Conservation (phyloP, 352 stramenopile species). For the Nothophytophthora sp. region DNA sequence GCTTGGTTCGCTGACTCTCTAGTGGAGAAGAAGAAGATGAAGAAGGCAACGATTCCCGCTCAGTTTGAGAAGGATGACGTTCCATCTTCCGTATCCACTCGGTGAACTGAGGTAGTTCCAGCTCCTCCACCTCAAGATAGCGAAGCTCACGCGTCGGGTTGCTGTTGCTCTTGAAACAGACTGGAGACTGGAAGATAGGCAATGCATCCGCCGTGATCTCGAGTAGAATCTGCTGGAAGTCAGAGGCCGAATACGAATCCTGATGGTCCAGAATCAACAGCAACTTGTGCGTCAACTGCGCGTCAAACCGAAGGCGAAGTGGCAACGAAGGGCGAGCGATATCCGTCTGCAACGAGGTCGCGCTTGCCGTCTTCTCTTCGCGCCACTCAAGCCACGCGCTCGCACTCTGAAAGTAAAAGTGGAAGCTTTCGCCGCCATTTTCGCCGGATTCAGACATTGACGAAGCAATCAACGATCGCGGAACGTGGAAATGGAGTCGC, state of each 20-base stretch:
- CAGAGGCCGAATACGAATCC: constrained; percentile 19
- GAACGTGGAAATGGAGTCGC: constrained; percentile 24
- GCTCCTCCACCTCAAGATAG: constrained; percentile 53
- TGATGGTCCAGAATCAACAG: constrained; percentile 34
- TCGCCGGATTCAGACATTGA: neutral
- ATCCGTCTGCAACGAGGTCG: neutral
- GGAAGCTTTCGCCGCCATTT: constrained; percentile 9
- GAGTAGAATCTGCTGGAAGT: constrained; percentile 32
- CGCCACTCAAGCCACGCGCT: constrained; percentile 42
- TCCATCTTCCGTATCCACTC: constrained; percentile 42
- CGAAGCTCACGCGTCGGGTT: constrained; percentile 8
- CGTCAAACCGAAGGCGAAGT: constrained; percentile 40
- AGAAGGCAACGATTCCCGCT: constrained; percentile 21
- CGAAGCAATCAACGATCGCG: constrained; percentile 2
- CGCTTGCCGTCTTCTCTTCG: neutral
- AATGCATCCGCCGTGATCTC: constrained; percentile 36
- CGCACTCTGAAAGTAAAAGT: constrained; percentile 43
- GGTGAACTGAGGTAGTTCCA: constrained; percentile 47
- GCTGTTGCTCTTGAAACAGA: constrained; percentile 17
- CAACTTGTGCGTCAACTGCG: constrained; percentile 46
- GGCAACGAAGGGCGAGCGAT: neutral
- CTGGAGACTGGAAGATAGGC: constrained; percentile 29
- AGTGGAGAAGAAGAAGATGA: constrained; percentile 15
- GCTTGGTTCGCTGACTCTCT: constrained; percentile 10
- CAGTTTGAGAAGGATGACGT: constrained; percentile 46